Evolutionary conservation across 768 basidiomycete species (phyloP), one percentile per base, ranked within the genome.

Genomic region (Amanita pseudoporphyria): DNA sequence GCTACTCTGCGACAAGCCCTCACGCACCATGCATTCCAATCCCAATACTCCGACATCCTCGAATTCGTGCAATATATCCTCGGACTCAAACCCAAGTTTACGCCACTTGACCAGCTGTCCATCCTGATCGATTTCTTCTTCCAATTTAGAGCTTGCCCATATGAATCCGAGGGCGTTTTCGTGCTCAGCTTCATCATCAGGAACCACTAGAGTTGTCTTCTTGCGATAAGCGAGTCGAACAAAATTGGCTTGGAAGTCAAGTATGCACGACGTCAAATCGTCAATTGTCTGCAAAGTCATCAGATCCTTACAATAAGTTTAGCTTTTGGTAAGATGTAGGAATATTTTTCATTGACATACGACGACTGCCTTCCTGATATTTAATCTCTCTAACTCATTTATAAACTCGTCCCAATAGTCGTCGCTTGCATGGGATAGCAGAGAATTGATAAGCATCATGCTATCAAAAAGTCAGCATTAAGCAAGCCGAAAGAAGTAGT

Each of bases 391-490:
- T 6, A 92, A 65, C 48, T 87, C 81, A 19, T 71, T 66, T 44
- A 84, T 81, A 60, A 93, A 87, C 54, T 84, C 81, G 43, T 86
- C 81, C 85, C 88, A 92, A 52, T 79, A 73, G 1, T 67, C 64
- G 58, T 91, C 87, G 41, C 73, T 83, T n/a, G 81, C 87, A 58
- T 90, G 84, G 6, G 83, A 75, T 50, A 94, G 62, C 9, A 94
- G 70, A 6, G 89, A 87, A 60, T 93, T 92, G 57, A 95, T 87
- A 56, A 95, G 69, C 81, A 87, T 89, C 79, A 95, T 82, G 54
- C 89, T 90, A 56, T 38, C 10, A 44, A 32, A 60, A 39, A 31
- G 33, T 45, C 31, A 49, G 47, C 52, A 54, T 36, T 46, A 7
- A 52, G n/a, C 19, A 21, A 52, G 16, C 21, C 26, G 46, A 5